Conservation (phyloP, 805 yeast genomes). For the Alloascoidea africana region DNA sequence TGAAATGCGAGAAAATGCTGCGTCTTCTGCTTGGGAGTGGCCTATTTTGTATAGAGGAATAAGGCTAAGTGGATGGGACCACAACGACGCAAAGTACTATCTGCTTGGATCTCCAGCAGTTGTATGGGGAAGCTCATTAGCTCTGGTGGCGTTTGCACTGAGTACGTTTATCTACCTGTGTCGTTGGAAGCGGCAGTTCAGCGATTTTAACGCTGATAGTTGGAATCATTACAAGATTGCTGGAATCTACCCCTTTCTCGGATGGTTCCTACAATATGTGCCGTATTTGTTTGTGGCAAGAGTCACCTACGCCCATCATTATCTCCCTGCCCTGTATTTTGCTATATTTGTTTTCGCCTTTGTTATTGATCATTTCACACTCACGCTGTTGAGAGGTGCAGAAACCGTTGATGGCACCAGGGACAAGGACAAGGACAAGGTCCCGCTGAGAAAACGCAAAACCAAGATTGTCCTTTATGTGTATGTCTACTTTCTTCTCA, state of each 20-base stretch:
- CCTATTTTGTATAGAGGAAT: constrained; percentile 54
- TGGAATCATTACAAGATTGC: constrained; percentile 35
- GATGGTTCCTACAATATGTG: constrained; percentile 79
- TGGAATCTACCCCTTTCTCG: constrained; percentile 74
- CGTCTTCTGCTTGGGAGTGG: constrained; percentile 78
- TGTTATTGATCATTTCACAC: constrained; percentile 33
- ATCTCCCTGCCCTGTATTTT: constrained; percentile 88
- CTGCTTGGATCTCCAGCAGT: constrained; percentile 50
- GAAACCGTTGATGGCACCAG: too few relatives aligned
- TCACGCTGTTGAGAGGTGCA: too few relatives aligned
- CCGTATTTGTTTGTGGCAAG: constrained; percentile 93
- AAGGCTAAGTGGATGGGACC: constrained; percentile 66
- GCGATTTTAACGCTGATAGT: constrained; percentile 25
- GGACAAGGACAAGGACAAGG: too few relatives aligned
- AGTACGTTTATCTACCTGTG: constrained; percentile 21
- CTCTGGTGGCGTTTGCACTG: constrained; percentile 27
- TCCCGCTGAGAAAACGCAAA: constrained; percentile 13
- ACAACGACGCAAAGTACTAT: constrained; percentile 38
- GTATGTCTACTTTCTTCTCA: constrained; percentile 28
- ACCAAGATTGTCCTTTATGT: constrained; percentile 13
- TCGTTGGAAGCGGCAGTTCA: constrained; percentile 60
- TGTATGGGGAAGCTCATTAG: constrained; percentile 46
- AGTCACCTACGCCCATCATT: constrained; percentile 94
- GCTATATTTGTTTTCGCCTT: constrained; percentile 70
- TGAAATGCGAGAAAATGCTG: constrained; percentile 56